phyloP scores from a whole-genome alignment of 2,329 filamentous ascomycete genomes.

The Conoideocrella luteorostrata region DNA sequence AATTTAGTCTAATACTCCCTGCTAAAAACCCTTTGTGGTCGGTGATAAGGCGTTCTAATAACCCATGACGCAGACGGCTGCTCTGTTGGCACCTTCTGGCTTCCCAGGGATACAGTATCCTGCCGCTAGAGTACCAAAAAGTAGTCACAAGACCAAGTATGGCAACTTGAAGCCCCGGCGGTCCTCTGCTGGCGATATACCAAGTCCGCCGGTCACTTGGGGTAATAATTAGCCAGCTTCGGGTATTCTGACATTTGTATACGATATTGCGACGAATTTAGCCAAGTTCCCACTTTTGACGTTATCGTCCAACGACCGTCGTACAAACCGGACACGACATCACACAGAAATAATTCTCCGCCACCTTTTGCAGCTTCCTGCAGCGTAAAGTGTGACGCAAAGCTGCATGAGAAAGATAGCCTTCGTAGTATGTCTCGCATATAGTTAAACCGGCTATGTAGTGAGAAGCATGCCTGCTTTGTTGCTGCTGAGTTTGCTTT shows the following conservation, averaged over 20 bases:
- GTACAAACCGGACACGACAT: constrained; percentile 25
- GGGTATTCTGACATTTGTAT: constrained; percentile 23
- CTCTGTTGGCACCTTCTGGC: constrained; percentile 11
- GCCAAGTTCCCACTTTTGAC: constrained; percentile 23
- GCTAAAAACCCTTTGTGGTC: constrained; percentile 11
- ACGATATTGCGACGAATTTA: constrained; percentile 23
- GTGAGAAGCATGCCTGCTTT: constrained; percentile 28
- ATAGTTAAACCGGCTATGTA: constrained; percentile 25
- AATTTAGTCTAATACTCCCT: constrained; percentile 25
- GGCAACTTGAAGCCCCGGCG: constrained; percentile 25
- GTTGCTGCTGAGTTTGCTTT: constrained; percentile 6
- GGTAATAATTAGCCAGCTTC: constrained; percentile 10
- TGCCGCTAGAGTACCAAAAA: constrained; percentile 25
- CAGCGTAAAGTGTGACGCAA: constrained; percentile 23
- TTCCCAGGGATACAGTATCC: constrained; percentile 15
- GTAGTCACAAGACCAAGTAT: constrained; percentile 31
- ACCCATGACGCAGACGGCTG: constrained; percentile 22
- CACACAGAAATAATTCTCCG: constrained; percentile 21
- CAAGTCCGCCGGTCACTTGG: constrained; percentile 21
- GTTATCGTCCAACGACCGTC: constrained; percentile 20
- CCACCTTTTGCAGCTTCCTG: neutral
- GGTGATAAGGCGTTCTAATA: constrained; percentile 23
- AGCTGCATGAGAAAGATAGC: constrained; percentile 24
- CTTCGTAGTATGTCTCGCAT: constrained; percentile 33
- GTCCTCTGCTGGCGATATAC: constrained; percentile 18